Percentiles rank a stretch among this genome's conserved stretches.
Conservation (phyloP, 2,329 filamentous ascomycete species). For the Botrytis hyacinthi region DNA sequence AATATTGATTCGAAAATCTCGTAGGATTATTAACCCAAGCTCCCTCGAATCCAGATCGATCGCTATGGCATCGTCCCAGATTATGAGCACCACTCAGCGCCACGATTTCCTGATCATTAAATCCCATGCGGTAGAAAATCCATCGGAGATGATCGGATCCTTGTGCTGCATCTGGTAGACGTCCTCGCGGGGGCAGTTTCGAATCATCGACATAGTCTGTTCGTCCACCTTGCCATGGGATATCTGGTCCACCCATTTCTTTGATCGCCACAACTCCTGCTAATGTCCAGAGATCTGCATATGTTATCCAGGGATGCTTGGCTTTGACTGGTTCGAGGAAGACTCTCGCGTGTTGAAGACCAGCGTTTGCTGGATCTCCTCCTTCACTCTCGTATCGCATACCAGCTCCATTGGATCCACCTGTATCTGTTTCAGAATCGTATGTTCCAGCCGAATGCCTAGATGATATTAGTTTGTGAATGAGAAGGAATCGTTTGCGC, state of each 20-base stretch:
- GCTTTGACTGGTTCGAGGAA: conserved; percentile 63
- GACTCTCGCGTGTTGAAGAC: conserved; percentile 60
- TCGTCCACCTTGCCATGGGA: conserved; percentile 56
- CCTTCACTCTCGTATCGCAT: conserved; percentile 66
- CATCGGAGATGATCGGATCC: conserved; percentile 54
- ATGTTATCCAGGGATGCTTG: conserved; percentile 61
- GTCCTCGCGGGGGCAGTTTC: conserved; percentile 56
- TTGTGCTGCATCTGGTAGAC: conserved; percentile 53
- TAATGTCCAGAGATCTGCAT: conserved; percentile 64
- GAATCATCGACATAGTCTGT: conserved; percentile 62
- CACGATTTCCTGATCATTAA: conserved; percentile 59
- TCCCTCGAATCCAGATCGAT: conserved; percentile 56
- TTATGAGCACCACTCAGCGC: conserved; percentile 56
- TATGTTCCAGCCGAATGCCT: conserved; percentile 66
- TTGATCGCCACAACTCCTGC: conserved; percentile 57
- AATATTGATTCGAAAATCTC: conserved; percentile 57
- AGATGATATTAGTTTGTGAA: conserved; percentile 7
- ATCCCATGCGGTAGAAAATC: conserved; percentile 60
- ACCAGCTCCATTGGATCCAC: conserved; percentile 62
- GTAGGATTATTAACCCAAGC: conserved; percentile 61
- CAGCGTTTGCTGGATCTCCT: conserved; percentile 63
- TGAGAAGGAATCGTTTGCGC: background rate
- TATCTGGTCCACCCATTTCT: conserved; percentile 58
- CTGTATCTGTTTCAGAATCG: conserved; percentile 56
- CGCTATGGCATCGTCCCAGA: conserved; percentile 53